Base-by-base conservation (phyloP, 169 alveolate species). In the Eimeria brunetti region DNA sequence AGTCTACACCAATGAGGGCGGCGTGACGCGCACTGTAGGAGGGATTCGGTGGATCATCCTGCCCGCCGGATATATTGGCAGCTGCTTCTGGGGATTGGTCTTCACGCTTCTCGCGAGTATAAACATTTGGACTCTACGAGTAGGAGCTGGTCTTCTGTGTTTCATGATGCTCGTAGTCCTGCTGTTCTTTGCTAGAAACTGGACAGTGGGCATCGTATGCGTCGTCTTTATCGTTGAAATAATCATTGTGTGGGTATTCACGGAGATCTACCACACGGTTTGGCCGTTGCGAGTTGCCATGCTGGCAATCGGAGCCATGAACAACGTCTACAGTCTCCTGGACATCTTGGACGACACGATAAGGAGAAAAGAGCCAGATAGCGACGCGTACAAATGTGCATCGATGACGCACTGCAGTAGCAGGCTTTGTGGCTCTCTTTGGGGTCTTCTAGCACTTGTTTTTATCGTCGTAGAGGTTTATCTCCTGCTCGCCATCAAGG, bases 41-140 rank as follows among this genome's bases (percentile, higher is more conserved):
- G 98, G 98, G 67, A 73, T 80, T 73, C 67, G 67, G 69, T 95
- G 85, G 85, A 27, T 97, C 46, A 97, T 97, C 67, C 84, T 97
- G 44, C 97, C 98, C n/a, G 98, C 98, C 22, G 98, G 98, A 41
- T 97, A 97, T 75, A 46, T 97, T 24, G 98, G 98, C 0, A 96
- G 97, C 58, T 97, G 98, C 62, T 81, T 97, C 67, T 97, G 97
- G 96, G 98, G 98, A 51, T 94, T 95, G 94, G 94, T 96, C 64
- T 96, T 97, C 75, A 91, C 95, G 46, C 94, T 97, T 69, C 94
- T 95, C 96, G 98, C 97, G 16, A 95, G 96, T 88, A 89, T 97
- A 49, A 88, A 85, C 89, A 95, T 93, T 58, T 97, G 97, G 97
- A 97, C 97, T 3, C 88, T 96, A 71, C 90, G 97, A 60, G 94